Base-by-base conservation (phyloP, 2,329 filamentous ascomycete species). In the Colletotrichum sansevieriae region DNA sequence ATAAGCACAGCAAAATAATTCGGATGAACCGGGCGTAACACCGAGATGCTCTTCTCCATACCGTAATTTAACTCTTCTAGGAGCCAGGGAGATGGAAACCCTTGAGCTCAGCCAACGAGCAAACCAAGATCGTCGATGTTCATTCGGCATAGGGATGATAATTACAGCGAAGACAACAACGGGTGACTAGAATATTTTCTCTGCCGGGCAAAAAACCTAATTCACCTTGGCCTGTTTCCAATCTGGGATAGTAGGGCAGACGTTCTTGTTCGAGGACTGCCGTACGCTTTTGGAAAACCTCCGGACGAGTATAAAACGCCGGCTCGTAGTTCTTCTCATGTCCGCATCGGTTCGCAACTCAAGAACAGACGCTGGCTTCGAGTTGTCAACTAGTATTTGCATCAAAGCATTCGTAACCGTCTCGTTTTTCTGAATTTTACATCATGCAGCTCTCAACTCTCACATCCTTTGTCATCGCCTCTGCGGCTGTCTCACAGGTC, bases 1-100 rank as follows among this genome's bases (percentile, higher is more conserved):
- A 55, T 37, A 11, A 41, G 52, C 35, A 22, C 6, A 25, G 52
- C 35, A 22, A n/a, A 39, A 22, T 22, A 60, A n/a, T 47, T 59
- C 61, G 54, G 65, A 65, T 65, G 65, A 65, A 59, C 65, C 54
- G 61, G 61, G 46, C 54, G 20, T 22, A 18, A 46, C 46, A 41
- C 61, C 35, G 29, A 41, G 44, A 4, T 4, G 1, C 9, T 20
- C n/a, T 6, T 7, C 47, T 37, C 54, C 46, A 18, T 49, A 29
- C 1, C 4, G 18, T 29, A 15, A 33, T 43, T 2, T 35, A 13
- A 37, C 18, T 7, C 5, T 22, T 33, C 39, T 7, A 15, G 37
- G 35, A 44, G 12, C 13, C 37, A 22, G 20, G 13, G 13, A 55
- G 29, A 18, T 52, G 46, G 52, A 22, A 39, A 9, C 22, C 25